Percentiles rank a stretch among this genome's conserved stretches.
Conservation (phyloP, 768 basidiomycete genomes). For the Pleurotus giganteus region DNA sequence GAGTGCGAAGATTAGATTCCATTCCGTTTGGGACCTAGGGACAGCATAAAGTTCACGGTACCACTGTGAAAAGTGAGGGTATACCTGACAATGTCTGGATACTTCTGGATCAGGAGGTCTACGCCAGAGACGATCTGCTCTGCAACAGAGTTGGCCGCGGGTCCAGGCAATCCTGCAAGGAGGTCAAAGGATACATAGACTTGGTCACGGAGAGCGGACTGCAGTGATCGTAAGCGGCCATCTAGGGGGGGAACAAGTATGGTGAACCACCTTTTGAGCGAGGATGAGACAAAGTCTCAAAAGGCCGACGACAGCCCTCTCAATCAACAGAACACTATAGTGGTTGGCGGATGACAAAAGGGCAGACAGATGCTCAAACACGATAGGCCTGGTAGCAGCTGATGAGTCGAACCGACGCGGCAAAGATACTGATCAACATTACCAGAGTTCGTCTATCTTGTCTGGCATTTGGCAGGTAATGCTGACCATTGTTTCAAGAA, state of each 20-base stretch:
- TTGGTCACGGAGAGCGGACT: conserved; percentile 89
- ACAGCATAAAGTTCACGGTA: not conserved
- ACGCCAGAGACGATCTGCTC: conserved; percentile 91
- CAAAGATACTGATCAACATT: conserved; percentile 22
- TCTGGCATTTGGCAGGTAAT: conserved; percentile 74
- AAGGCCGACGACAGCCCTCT: conserved; percentile 89
- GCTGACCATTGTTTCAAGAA: conserved; percentile 93
- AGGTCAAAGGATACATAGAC: conserved; percentile 93
- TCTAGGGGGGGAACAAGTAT: not conserved
- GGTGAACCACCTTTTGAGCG: conserved; percentile 61
- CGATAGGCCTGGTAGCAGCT: conserved; percentile 67
- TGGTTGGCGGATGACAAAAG: conserved; percentile 73
- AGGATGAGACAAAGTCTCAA: conserved; percentile 82
- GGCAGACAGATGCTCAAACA: conserved; percentile 89
- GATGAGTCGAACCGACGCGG: not conserved
- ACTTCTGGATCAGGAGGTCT: conserved; percentile 72
- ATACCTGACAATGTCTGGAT: conserved; percentile 70
- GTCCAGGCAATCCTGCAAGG: conserved; percentile 73
- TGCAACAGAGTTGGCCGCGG: conserved; percentile 79
- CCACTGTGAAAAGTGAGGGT: conserved; percentile 1
- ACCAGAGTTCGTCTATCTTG: conserved; percentile 90
- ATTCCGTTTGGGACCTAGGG: conserved; percentile 85
- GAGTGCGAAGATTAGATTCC: conserved; percentile 89
- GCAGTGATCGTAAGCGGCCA: conserved; percentile 12
- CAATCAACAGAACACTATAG: conserved; percentile 89